Evolutionary conservation across 139 green algal species (phyloP).

Genomic region (Picochlorum sp.): DNA sequence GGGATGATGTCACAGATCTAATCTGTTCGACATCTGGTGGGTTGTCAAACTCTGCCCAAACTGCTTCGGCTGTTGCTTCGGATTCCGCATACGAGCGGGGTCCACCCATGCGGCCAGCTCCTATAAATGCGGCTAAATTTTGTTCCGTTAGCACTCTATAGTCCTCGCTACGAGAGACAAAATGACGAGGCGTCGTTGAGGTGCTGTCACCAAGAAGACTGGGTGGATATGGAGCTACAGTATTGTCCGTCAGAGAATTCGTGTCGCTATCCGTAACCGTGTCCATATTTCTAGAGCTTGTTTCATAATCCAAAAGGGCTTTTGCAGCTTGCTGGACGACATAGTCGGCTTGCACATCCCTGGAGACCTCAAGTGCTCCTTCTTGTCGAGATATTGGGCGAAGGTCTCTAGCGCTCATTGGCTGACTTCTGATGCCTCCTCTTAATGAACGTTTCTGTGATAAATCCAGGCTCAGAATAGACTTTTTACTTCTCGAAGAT

Average conservation of each 20-base stretch:
- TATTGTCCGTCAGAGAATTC: too few relatives aligned
- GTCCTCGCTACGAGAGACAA: too few relatives aligned
- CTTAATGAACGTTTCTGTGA: neutral
- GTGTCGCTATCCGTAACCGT: too few relatives aligned
- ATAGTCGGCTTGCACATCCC: neutral
- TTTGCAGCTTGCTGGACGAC: neutral
- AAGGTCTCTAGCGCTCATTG: neutral
- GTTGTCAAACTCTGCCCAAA: slow-evolving; percentile 16
- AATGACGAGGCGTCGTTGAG: too few relatives aligned
- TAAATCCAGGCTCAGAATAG: neutral
- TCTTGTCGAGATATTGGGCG: too few relatives aligned
- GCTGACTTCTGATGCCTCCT: neutral
- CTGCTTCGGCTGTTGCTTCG: too few relatives aligned
- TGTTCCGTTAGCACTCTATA: neutral
- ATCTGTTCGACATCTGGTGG: slow-evolving; percentile 2
- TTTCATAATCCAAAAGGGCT: too few relatives aligned
- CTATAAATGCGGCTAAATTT: neutral
- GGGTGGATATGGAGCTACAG: too few relatives aligned
- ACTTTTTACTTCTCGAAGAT: neutral
- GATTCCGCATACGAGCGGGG: too few relatives aligned
- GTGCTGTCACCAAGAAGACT: too few relatives aligned
- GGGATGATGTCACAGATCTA: neutral
- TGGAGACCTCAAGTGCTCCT: too few relatives aligned
- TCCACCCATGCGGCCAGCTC: too few relatives aligned
- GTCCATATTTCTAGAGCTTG: neutral